phyloP scores from a whole-genome alignment of 331 rosid genomes.

The Malus hybrid region DNA sequence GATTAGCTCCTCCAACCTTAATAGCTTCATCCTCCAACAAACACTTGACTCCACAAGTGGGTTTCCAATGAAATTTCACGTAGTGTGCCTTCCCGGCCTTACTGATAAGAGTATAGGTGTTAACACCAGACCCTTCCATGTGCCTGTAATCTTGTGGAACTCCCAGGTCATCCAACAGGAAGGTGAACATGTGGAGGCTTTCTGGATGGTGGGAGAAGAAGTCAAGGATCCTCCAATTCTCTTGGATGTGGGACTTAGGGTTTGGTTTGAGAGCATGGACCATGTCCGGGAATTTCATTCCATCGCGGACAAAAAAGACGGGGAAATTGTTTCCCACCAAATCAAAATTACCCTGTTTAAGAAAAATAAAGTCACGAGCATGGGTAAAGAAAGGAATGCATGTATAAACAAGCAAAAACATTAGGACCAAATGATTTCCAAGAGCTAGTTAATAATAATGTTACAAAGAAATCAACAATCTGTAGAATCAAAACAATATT shows the following conservation, averaged over 20 bases:
- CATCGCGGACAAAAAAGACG: conserved; percentile 71
- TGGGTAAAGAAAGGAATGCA: background rate
- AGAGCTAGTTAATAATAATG: background rate
- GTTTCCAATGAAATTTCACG: conserved; percentile 86
- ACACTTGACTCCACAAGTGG: conserved; percentile 67
- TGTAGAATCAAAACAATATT: background rate
- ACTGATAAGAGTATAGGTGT: conserved; percentile 65
- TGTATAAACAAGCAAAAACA: no score
- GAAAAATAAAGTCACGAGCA: conserved; percentile 5
- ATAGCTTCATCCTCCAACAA: conserved; percentile 75
- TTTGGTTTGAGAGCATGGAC: conserved; percentile 88
- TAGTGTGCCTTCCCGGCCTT: conserved; percentile 61
- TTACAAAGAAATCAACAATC: background rate
- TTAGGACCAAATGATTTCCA: no score
- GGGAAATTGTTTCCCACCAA: conserved; percentile 87
- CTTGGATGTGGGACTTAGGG: conserved; percentile 87
- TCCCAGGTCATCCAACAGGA: conserved; percentile 78
- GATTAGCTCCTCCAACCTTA: conserved; percentile 80
- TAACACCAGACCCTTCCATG: conserved; percentile 94
- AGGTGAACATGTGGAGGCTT: conserved; percentile 69
- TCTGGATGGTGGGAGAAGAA: conserved; percentile 91
- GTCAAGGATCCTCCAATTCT: conserved; percentile 74
- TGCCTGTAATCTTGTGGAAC: conserved; percentile 91
- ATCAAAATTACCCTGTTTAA: conserved; percentile 76
- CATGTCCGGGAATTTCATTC: conserved; percentile 84